Evolutionary conservation across 139 green algal genomes (phyloP), one percentile per base, ranked within the genome.

Genomic region (Ettlia oleoabundans): DNA sequence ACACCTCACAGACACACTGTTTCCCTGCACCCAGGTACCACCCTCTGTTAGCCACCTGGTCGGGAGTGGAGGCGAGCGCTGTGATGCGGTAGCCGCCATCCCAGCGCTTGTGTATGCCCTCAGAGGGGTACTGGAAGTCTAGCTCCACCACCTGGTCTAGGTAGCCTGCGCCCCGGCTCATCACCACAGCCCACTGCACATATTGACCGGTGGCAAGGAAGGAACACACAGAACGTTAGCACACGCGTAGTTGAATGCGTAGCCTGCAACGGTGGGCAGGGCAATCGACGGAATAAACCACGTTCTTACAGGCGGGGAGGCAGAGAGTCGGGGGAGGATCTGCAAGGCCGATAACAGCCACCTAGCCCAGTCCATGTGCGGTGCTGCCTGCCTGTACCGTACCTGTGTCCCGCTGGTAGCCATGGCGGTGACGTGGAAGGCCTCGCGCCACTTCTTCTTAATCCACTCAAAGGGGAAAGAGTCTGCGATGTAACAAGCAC

Each of bases 371-470:
- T n/a, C n/a, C n/a, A n/a, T n/a, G n/a, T n/a, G n/a, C n/a, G n/a
- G n/a, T n/a, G n/a, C n/a, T n/a, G n/a, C n/a, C n/a, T n/a, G n/a
- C n/a, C n/a, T n/a, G n/a, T n/a, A n/a, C n/a, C n/a, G n/a, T 30
- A 53, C 52, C 43, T 76, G 62, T 41, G 84, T 89, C 71, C 86
- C 89, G 47, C 79, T 84, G 52, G 93, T 97, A 65, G 88, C 93
- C 87, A 95, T 94, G 68, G 84, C 87, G 30, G 93, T 97, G 51
- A 97, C 89, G 73, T 93, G 89, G 84, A 97, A 97, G 26, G 90
- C 91, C 83, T 97, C 93, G n/a, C 86, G 84, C 93, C 93, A 97
- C 86, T 97, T 97, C 84, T 97, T 95, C 86, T 96, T 95, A 79
- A 97, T 95, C 93, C 93, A 97, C 85, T 97, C 94, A 88, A 93